Conservation (phyloP, 768 basidiomycete species). For the Amanita subjunquillea region DNA sequence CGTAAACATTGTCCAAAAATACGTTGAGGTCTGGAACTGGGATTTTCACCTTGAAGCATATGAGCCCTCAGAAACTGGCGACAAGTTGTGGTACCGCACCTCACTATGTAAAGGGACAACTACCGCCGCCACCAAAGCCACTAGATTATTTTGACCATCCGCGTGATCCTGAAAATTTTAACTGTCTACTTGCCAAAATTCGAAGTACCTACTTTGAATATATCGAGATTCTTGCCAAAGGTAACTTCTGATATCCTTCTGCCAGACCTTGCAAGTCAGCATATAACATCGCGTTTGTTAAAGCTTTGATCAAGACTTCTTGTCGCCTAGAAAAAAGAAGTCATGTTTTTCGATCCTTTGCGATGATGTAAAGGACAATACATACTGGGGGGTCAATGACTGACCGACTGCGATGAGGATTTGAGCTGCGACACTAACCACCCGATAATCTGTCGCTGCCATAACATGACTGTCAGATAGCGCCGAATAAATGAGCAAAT, state of each 20-base stretch:
- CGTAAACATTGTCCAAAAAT: constrained; percentile 44
- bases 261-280: constrained; percentile 45
- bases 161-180: constrained; percentile 22
- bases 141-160: constrained; percentile 46
- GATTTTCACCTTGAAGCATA: constrained; percentile 34
- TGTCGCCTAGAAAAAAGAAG: constrained; percentile 42
- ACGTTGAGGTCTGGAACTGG: constrained; percentile 36
- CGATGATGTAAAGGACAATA: constrained; percentile 10
- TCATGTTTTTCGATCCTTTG: constrained; percentile 3
- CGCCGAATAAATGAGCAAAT: constrained; percentile 41
- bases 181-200: constrained; percentile 2
- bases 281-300: constrained; percentile 46
- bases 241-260: constrained; percentile 43
- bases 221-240: constrained; percentile 27
- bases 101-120: constrained; percentile 58
- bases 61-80: not conserved
- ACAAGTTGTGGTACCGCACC: constrained; percentile 22
- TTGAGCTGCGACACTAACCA: constrained; percentile 52
- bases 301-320: constrained; percentile 34
- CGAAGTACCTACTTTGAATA: constrained; percentile 37
- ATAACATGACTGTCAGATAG: constrained; percentile 14
- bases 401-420: constrained; percentile 63
- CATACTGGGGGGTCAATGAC: constrained; percentile 56
- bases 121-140: constrained; percentile 58
- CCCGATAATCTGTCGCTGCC: constrained; percentile 31